phyloP scores from a whole-genome alignment of 225 moss, liverwort and hornwort genomes.

The Anthoceros angustus region DNA sequence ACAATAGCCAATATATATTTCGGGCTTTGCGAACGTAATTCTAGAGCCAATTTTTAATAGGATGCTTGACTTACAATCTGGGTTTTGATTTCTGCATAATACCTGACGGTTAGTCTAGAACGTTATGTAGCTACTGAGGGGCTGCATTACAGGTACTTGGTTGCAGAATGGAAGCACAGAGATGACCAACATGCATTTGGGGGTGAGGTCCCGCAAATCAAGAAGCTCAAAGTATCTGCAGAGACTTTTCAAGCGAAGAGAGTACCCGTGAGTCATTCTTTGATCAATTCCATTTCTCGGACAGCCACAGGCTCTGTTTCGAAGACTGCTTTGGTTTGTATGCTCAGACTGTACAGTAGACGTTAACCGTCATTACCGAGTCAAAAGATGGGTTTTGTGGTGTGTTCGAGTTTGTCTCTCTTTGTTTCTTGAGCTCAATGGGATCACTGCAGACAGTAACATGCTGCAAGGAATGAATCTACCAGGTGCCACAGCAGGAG shows the following conservation, averaged over 20 bases:
- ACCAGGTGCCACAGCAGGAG: slow-evolving; percentile 80
- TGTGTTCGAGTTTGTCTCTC: background rate
- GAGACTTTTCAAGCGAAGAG: slow-evolving; percentile 29
- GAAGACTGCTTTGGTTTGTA: background rate
- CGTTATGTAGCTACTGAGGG: background rate
- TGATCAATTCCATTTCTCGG: background rate
- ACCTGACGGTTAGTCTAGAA: background rate
- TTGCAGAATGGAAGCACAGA: slow-evolving; percentile 70
- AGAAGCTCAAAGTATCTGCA: slow-evolving; percentile 16
- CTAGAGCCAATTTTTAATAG: background rate
- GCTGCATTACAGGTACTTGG: slow-evolving; percentile 38
- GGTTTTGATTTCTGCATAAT: background rate
- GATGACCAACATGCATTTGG: slow-evolving; percentile 18
- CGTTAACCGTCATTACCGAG: no score
- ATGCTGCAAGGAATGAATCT: slow-evolving; percentile 1
- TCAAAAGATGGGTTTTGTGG: no score
- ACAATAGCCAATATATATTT: slow-evolving; percentile 61
- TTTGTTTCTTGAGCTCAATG: background rate
- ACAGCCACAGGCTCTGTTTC: background rate
- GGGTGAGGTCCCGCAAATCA: slow-evolving; percentile 9
- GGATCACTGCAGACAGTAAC: background rate
- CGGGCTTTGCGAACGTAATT: slow-evolving; percentile 50
- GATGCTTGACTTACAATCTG: background rate
- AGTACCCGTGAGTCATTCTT: slow-evolving; percentile 29
- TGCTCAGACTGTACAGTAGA: background rate